phyloP scores from a whole-genome alignment of 495 filamentous ascomycete species.

The Hamigera avellanea region DNA sequence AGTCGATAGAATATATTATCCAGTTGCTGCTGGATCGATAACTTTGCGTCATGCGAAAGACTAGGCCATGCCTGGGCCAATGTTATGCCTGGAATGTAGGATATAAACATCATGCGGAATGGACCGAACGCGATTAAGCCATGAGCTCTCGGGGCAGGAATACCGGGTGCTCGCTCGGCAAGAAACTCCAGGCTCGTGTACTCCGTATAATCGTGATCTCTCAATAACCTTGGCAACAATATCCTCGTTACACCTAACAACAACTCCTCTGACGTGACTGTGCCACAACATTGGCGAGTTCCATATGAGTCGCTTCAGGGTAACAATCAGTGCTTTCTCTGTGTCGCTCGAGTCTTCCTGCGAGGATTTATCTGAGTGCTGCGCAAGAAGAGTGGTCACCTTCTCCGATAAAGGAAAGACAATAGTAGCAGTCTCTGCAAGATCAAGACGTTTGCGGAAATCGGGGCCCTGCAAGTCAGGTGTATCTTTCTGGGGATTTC shows the following conservation, averaged over 20 bases:
- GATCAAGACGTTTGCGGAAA: slow-evolving; percentile 7
- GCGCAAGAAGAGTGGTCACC: slow-evolving; percentile 4
- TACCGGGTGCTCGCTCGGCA: slow-evolving; percentile 13
- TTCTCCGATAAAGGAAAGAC: slow-evolving; percentile 9
- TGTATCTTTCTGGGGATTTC: not conserved
- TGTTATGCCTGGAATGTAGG: slow-evolving; percentile 17
- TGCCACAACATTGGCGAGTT: slow-evolving; percentile 6
- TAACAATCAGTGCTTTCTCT: not conserved
- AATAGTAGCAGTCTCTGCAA: slow-evolving; percentile 5
- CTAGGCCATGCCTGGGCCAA: slow-evolving; percentile 17
- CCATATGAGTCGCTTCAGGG: slow-evolving; percentile 7
- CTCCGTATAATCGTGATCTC: slow-evolving; percentile 17
- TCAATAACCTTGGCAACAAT: slow-evolving; percentile 19
- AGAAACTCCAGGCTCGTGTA: slow-evolving; percentile 25
- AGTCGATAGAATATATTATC: slow-evolving; percentile 17
- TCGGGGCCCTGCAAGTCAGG: slow-evolving; percentile 1
- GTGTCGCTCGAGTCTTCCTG: not conserved
- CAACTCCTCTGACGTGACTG: slow-evolving; percentile 5
- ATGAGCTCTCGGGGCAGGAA: slow-evolving; percentile 20
- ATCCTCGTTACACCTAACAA: slow-evolving; percentile 16
- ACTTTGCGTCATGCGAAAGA: slow-evolving; percentile 15
- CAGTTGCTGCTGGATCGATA: slow-evolving; percentile 20
- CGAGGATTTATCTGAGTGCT: slow-evolving; percentile 20
- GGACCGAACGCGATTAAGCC: slow-evolving; percentile 16
- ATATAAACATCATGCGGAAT: slow-evolving; percentile 19